Evolutionary conservation across 371 early-diverging fungal genomes (phyloP).

Genomic region (Mucor saturninus): DNA sequence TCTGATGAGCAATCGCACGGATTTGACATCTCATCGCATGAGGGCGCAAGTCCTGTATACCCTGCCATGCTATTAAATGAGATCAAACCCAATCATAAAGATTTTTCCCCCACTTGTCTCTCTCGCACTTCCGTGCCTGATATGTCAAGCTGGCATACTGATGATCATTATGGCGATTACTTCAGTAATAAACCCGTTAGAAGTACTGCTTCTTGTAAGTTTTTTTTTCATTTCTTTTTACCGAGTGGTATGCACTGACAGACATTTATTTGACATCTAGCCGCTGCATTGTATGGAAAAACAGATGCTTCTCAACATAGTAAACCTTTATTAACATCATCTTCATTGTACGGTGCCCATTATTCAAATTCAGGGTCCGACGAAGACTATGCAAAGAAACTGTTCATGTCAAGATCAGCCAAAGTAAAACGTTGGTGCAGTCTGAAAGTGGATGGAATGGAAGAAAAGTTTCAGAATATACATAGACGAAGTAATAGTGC

Average conservation of each 20-base stretch:
- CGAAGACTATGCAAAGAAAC: conserved; percentile 40
- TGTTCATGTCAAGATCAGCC: conserved; percentile 51
- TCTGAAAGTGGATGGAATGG: conserved; percentile 1
- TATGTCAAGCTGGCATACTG: conserved; percentile 5
- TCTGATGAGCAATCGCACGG: background rate
- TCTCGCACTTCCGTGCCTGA: conserved; percentile 14
- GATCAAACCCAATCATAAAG: background rate
- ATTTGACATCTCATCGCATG: background rate
- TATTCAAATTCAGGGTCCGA: conserved; percentile 20
- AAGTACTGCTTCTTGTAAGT: conserved; percentile 13
- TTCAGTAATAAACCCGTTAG: conserved; percentile 11
- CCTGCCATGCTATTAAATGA: conserved; percentile 40
- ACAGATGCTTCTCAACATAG: background rate
- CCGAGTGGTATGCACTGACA: too few species aligned
- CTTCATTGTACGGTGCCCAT: conserved; percentile 18
- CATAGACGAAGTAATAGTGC: conserved; percentile 19
- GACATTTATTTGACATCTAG: background rate
- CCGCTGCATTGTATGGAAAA: conserved; percentile 5
- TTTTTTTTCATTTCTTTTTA: background rate
- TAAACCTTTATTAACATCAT: conserved; percentile 17
- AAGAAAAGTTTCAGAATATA: conserved; percentile 3
- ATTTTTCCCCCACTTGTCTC: background rate
- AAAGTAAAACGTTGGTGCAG: conserved; percentile 49
- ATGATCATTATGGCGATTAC: conserved; percentile 3
- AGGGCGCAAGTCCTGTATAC: conserved; percentile 27